phyloP scores from a whole-genome alignment of 192 early-diverging fungal species.

The Backusella morwellensis region DNA sequence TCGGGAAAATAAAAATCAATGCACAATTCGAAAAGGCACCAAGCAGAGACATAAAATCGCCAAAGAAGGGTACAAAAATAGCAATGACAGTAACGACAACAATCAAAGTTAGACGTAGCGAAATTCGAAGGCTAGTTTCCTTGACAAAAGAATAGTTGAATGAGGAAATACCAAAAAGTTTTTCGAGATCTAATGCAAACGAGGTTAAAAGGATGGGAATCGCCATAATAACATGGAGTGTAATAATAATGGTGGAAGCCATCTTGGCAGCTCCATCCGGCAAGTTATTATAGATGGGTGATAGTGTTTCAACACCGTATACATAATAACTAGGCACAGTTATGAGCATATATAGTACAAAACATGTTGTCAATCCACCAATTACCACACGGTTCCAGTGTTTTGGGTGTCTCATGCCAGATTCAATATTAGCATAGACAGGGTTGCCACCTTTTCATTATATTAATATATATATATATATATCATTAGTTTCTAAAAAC shows the following conservation, averaged over 20 bases:
- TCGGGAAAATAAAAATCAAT: constrained; percentile 70
- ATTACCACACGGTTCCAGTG: constrained; percentile 62
- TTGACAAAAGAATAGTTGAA: constrained; percentile 30
- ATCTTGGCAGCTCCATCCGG: constrained; percentile 54
- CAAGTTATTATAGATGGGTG: constrained; percentile 68
- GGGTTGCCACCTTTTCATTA: constrained; percentile 53
- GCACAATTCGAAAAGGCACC: constrained; percentile 68
- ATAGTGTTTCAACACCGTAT: constrained; percentile 60
- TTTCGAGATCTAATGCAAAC: constrained; percentile 64
- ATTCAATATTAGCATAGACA: constrained; percentile 77
- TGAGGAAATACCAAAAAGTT: constrained; percentile 45
- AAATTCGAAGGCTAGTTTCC: constrained; percentile 51
- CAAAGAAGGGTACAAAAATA: constrained; percentile 71
- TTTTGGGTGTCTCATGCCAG: constrained; percentile 66
- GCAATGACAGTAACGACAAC: constrained; percentile 51
- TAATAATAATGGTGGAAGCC: constrained; percentile 67
- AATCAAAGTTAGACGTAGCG: constrained; percentile 54
- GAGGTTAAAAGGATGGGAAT: constrained; percentile 71
- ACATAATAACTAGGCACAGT: constrained; percentile 66
- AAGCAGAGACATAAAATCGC: constrained; percentile 73
- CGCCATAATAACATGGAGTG: constrained; percentile 74
- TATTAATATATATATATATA: neutral
- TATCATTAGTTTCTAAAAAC: constrained; percentile 32
- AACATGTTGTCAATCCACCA: constrained; percentile 53
- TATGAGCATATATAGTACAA: constrained; percentile 65